phyloP scores from a whole-genome alignment of 805 yeast species.

The Candida schatavii region DNA sequence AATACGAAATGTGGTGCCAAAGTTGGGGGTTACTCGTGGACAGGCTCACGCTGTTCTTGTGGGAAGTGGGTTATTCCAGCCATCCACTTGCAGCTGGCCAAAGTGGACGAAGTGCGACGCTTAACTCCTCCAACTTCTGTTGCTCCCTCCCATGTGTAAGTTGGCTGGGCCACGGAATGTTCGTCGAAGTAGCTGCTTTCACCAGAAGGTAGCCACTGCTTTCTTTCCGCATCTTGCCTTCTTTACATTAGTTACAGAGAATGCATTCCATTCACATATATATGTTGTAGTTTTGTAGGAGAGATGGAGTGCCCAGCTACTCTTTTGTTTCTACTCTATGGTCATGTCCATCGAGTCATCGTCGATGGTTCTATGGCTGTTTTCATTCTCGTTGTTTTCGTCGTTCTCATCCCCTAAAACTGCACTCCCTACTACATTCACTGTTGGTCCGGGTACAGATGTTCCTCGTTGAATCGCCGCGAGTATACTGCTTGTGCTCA shows the following conservation, averaged over 20 bases:
- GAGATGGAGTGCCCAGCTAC: too few relatives aligned
- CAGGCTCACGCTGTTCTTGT: constrained; percentile 90
- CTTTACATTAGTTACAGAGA: too few relatives aligned
- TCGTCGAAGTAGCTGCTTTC: too few relatives aligned
- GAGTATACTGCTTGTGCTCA: constrained; percentile 1
- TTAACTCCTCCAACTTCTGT: not conserved
- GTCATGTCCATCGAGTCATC: constrained; percentile 4
- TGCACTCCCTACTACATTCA: not conserved
- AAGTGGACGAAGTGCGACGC: constrained; percentile 62
- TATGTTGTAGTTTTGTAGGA: too few relatives aligned
- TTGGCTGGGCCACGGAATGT: too few relatives aligned
- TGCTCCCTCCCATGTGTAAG: too few relatives aligned
- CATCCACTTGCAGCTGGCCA: constrained; percentile 72
- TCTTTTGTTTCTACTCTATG: constrained; percentile 4
- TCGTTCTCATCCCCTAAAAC: constrained; percentile 5
- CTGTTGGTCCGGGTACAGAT: not conserved
- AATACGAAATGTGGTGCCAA: constrained; percentile 69
- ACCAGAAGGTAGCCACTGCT: too few relatives aligned
- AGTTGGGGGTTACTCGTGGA: constrained; percentile 93
- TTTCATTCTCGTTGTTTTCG: constrained; percentile 4
- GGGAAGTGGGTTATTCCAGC: constrained; percentile 97
- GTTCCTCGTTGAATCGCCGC: constrained; percentile 3
- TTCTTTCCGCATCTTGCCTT: too few relatives aligned
- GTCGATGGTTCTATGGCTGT: constrained; percentile 8
- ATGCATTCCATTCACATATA: too few relatives aligned